phyloP scores from a whole-genome alignment of 116 monocot species.

The Cymodocea nodosa region DNA sequence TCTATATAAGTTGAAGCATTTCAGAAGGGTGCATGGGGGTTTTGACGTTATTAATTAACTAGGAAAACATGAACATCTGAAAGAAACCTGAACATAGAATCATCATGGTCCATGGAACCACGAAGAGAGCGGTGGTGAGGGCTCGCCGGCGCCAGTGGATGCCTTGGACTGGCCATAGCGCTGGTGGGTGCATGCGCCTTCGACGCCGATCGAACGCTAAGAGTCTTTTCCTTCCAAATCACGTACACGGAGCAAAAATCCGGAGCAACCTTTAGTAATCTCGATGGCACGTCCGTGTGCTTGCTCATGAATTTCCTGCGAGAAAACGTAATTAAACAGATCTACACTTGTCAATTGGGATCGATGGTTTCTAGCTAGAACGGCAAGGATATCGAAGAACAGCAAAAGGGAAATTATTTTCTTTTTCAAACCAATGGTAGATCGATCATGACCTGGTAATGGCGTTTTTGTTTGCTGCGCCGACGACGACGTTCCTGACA shows the following conservation, averaged over 20 bases:
- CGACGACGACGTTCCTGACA: constrained; percentile 47
- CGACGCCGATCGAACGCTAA: constrained; percentile 39
- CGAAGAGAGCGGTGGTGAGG: constrained; percentile 1
- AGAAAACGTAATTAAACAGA: not conserved
- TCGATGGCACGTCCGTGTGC: constrained; percentile 54
- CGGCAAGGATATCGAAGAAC: not conserved
- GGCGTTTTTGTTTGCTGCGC: constrained; percentile 39
- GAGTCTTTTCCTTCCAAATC: constrained; percentile 59
- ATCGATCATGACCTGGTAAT: constrained; percentile 37
- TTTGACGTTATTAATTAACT: no score
- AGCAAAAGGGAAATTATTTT: not conserved
- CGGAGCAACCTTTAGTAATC: constrained; percentile 51
- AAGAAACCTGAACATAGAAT: not conserved
- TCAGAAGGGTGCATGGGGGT: no score
- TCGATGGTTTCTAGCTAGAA: no score
- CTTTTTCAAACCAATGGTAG: no score
- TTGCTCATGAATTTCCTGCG: constrained; percentile 42
- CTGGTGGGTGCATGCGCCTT: not conserved
- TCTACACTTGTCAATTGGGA: no score
- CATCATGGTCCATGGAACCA: constrained; percentile 9
- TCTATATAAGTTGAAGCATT: no score
- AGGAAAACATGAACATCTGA: no score
- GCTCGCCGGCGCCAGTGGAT: not conserved
- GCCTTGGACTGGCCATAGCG: constrained; percentile 21
- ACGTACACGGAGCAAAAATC: constrained; percentile 66